phyloP scores from a whole-genome alignment of 2,329 filamentous ascomycete genomes.

The Phoma sp. region DNA sequence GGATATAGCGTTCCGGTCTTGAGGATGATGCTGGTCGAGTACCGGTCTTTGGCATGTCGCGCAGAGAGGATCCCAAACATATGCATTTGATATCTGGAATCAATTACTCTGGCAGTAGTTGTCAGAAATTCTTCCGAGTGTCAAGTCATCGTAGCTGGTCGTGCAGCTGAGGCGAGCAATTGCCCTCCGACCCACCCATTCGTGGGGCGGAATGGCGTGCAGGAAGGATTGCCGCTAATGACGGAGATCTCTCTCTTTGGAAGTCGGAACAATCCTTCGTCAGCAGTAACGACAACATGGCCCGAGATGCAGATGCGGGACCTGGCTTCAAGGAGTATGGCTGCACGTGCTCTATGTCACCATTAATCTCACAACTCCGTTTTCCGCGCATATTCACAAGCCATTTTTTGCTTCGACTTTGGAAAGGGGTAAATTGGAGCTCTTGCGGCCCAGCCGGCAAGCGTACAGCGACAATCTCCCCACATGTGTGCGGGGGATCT shows the following conservation, averaged over 20 bases:
- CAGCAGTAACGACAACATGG: neutral
- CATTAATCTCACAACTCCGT: neutral
- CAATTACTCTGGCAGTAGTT: neutral
- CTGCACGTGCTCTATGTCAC: neutral
- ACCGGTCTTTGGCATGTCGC: neutral
- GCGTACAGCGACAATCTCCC: conserved; percentile 3
- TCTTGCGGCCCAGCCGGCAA: no score
- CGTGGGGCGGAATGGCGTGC: conserved; percentile 1
- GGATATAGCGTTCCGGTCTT: conserved; percentile 1
- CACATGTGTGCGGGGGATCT: conserved; percentile 9
- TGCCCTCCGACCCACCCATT: neutral
- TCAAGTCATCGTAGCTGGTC: neutral
- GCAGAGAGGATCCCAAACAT: neutral
- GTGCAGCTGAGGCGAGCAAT: neutral
- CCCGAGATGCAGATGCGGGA: conserved; percentile 10
- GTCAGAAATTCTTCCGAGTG: neutral
- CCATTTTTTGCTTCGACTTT: neutral
- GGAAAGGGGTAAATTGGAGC: no score
- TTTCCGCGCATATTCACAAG: neutral
- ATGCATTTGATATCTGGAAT: neutral
- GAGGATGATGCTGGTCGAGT: conserved; percentile 12
- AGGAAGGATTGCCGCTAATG: conserved; percentile 9
- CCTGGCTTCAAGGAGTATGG: neutral
- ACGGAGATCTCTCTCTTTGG: conserved; percentile 6
- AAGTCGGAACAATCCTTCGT: neutral